A percentile compares a stretch with the other conserved stretches of the same genome.
Evolutionary conservation across 1,139 yeast species (phyloP).

Genomic region (Arxiozyma slooffiae): DNA sequence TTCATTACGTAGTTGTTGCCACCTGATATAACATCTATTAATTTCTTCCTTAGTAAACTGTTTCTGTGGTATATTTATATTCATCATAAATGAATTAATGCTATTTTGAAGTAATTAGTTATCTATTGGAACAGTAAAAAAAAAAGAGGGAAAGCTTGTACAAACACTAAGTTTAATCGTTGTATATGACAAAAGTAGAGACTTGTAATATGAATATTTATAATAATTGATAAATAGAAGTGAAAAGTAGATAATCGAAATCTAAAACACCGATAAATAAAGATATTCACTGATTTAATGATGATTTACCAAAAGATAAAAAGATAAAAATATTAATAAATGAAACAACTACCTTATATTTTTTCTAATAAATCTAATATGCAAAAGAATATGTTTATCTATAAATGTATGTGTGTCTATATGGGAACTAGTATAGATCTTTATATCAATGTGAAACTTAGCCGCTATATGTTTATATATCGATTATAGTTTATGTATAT

Average conservation of each 20-base stretch:
- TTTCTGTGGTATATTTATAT: slow-evolving; percentile 27
- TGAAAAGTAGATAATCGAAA: background rate
- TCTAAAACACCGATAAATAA: background rate
- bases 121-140: background rate
- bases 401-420: background rate
- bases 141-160: background rate
- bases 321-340: too few species aligned
- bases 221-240: background rate
- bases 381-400: background rate
- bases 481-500: background rate
- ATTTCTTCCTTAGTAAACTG: slow-evolving; percentile 30
- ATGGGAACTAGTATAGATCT: too few species aligned
- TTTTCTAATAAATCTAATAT: background rate
- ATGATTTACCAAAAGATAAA: background rate
- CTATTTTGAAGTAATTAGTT: background rate
- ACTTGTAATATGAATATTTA: background rate
- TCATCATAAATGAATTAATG: slow-evolving; percentile 9
- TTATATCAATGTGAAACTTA: background rate
- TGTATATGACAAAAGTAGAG: background rate
- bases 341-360: background rate
- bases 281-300: background rate
- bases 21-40: slow-evolving; percentile 36
- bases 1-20: slow-evolving; percentile 54
- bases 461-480: background rate
- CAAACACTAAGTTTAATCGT: background rate